Base-by-base conservation (phyloP, 805 yeast species). In the Komagataella kurtzmanii region DNA sequence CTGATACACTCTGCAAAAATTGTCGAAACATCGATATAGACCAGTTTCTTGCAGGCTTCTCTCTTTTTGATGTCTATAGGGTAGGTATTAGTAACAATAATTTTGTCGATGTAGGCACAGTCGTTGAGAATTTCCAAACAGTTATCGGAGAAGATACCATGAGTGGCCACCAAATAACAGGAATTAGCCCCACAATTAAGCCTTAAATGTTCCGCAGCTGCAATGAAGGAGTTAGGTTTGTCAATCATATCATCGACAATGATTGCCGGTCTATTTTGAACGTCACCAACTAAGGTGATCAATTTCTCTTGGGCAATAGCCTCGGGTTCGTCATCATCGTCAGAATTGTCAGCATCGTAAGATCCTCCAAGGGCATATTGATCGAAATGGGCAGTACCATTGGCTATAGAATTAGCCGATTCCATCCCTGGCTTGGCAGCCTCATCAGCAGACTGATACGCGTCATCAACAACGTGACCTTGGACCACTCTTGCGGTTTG, bases 1-100 rank as follows among this genome's bases (percentile, higher is more conserved):
- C 99, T 83, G 55, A 93, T 91, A 69, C 98, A 93, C 73, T 93
- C 99, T 43, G 98, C 98, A 63, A 93, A 86, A 51, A 93, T 89
- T 17, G 96, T 85, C 55, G 97, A 85, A 49, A 93, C 95, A 63
- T 93, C 99, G 60, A 93, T 89, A 49, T 88, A 85, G 14, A 81
- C 81, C 59, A 93, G 74, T 67, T 93, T 93, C 54, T 79, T 71
- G 56, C 83, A 75, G 49, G 72, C 74, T 51, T 72, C 74, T 36
- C 77, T 68, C 58, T 77, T 74, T 54, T 79, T 84, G 57, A 76
- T 76, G 17, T 83, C 71, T 50, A 91, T 86, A 53, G 99, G 99
- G 62, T 88, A 93, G 3, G 99, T 90, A 71, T 93, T 93, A 23
- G 99, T 93, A 54, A 89, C 97, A 50, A 93, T 93, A 54, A 93